Base-by-base conservation (phyloP, 129 eudicot genomes). In the Glebionis coronaria region DNA sequence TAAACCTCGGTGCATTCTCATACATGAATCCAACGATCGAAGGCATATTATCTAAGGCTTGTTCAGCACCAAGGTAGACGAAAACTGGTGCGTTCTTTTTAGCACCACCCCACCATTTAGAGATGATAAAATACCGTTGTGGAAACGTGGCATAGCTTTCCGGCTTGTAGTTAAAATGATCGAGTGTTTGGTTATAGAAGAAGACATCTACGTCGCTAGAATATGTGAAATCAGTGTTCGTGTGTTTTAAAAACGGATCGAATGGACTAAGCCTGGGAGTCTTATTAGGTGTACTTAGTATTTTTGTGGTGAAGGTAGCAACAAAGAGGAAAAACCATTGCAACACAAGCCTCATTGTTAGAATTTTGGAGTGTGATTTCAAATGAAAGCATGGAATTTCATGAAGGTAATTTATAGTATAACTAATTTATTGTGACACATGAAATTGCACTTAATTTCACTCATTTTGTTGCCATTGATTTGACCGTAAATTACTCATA, bases 161-260 rank as follows among this genome's bases (percentile, higher is more conserved):
- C 14, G 53, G 53, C 29, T 75, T 75, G 20, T 49, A 75, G 27
- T 68, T 75, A 65, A 75, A 75, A 27, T 75, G 80, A 56, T 74
- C 73, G 53, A 47, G 13, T 2, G 95, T 87, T 50, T 91, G 95
- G 5, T 44, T 59, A 50, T 85, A 91, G 65, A 64, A 82, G 46
- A 23, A 60, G 0, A 74, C 66, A 47, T 78, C 31, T 0, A 70
- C 62, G 53, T 74, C 83, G 3, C 69, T 27, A 28, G 12, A 27
- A 0, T 8, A 8, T 2, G 29, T 13, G 1, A 13, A 18, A 42
- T 18, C 59, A 0, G 9, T 16, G 3, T 44, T 51, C 4, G 12
- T 12, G 40, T 47, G 18, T 23, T 21, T 52, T 61, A 52, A 20
- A 12, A 20, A 44, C 55, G 58, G 80, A 14, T 60, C 44, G 28